Evolutionary conservation across 139 green algal genomes (phyloP), one percentile per base, ranked within the genome.

Genomic region (Chlorella sp.): DNA sequence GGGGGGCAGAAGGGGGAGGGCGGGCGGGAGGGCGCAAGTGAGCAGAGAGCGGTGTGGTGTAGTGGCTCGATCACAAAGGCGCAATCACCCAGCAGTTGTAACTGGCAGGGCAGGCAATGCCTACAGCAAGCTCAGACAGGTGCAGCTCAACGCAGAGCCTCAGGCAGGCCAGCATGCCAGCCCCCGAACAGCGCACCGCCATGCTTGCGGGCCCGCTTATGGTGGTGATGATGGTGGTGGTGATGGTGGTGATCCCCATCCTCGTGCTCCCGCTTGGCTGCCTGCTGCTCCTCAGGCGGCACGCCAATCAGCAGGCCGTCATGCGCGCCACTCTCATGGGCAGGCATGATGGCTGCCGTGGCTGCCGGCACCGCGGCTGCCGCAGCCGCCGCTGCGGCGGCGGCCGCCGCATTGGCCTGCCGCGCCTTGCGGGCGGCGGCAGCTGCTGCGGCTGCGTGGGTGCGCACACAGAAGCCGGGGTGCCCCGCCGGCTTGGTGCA

Each of bases 401-500:
- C 65, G 7, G 80, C 65, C 13, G 65, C 65, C 20, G 65, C 80
- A 32, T 76, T 82, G 56, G 75, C 75, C 80, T 68, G 65, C 65
- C 80, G 80, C 56, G 20, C 47, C 70, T 72, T 74, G 64, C 80
- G 67, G 12, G 80, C 67, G 11, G 70, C 56, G 6, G 69, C 81
- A 4, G 81, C 81, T 9, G 81, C 81, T 23, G 81, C 72, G 4
- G 60, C 82, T 2, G 70, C 82, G 32, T 85, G 63, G n/a, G 86
- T 90, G 41, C 86, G 63, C 81, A 80, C 87, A 47, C 86, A 91
- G 78, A 89, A 89, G n/a, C 89, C 89, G 6, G 89, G 85, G 86
- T 93, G 92, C 12, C 90, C 90, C 0, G 90, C 87, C 21, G 87
- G 89, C 65, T 94, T 91, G 51, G 78, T 91, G 88, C 92, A 95